Percentiles rank a stretch among this genome's conserved stretches.
phyloP scores from a whole-genome alignment of 495 filamentous ascomycete genomes.

The Pyrenopolyporus hunteri region DNA sequence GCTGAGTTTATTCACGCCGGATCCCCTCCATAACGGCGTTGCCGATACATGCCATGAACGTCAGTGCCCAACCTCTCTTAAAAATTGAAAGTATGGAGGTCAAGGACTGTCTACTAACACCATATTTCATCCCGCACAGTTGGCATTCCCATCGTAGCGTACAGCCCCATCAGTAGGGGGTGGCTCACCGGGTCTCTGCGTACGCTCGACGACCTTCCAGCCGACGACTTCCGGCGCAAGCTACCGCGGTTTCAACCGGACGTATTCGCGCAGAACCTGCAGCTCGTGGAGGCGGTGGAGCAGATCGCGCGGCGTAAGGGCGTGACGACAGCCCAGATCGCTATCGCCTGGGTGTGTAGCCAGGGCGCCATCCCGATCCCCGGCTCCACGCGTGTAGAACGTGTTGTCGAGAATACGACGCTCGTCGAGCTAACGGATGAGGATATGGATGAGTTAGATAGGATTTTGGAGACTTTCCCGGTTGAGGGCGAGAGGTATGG shows the following conservation, averaged over 20 bases:
- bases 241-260: conserved; percentile 55
- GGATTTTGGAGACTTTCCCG: conserved; percentile 21
- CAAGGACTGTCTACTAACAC: not conserved
- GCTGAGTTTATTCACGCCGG: conserved; percentile 48
- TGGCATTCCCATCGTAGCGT: conserved; percentile 52
- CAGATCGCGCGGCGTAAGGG: conserved; percentile 55
- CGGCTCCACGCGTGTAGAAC: conserved; percentile 59
- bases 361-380: conserved; percentile 62
- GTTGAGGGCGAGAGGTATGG: conserved; percentile 18
- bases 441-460: conserved; percentile 56
- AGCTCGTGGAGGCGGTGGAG: conserved; percentile 53
- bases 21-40: conserved; percentile 39
- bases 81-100: not conserved
- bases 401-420: conserved; percentile 62
- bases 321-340: conserved; percentile 53
- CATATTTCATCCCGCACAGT: conserved; percentile 32
- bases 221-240: conserved; percentile 47
- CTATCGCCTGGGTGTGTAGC: conserved; percentile 60
- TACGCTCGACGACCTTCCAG: conserved; percentile 43
- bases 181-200: conserved; percentile 49
- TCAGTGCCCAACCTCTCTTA: not conserved
- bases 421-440: conserved; percentile 54
- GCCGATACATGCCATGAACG: conserved; percentile 51
- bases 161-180: conserved; percentile 54
- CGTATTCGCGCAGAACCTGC: conserved; percentile 59